A percentile compares a stretch with the other conserved stretches of the same genome.
Conservation (phyloP, 2,329 filamentous ascomycete genomes). For the Eutypella sp. region DNA sequence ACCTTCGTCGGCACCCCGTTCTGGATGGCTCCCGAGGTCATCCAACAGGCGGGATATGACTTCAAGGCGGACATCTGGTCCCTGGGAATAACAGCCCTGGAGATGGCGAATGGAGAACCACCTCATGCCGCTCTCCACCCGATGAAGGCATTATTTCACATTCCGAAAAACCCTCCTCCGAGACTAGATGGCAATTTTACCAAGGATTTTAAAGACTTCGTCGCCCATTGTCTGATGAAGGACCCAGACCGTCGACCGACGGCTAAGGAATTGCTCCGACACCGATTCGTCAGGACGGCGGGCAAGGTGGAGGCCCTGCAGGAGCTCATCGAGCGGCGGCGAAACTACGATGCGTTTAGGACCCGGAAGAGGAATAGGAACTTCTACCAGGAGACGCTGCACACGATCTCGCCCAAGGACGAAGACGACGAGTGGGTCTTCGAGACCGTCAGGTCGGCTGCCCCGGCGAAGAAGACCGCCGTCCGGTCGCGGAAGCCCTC, state of each 20-base stretch:
- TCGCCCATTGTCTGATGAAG: conserved; percentile 85
- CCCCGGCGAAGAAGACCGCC: conserved; percentile 49
- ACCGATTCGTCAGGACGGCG: conserved; percentile 81
- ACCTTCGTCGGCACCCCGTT: conserved; percentile 97
- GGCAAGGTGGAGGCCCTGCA: conserved; percentile 85
- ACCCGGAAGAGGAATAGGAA: conserved; percentile 66
- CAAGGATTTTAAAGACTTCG: conserved; percentile 89
- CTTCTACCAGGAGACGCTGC: conserved; percentile 91
- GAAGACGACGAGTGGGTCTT: conserved; percentile 91
- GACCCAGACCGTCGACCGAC: conserved; percentile 80
- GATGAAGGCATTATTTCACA: conserved; percentile 90
- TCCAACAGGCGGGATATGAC: conserved; percentile 76
- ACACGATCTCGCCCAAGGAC: conserved; percentile 60
- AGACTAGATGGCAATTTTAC: conserved; percentile 81
- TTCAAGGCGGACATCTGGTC: conserved; percentile 95
- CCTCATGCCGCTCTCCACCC: conserved; percentile 80
- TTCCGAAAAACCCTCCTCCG: conserved; percentile 82
- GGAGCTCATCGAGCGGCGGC: conserved; percentile 78
- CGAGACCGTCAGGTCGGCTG: conserved; percentile 79
- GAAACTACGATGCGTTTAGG: conserved; percentile 73
- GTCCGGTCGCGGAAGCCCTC: conserved; percentile 52
- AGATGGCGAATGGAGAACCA: conserved; percentile 84
- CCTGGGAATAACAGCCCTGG: conserved; percentile 84
- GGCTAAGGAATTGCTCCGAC: conserved; percentile 80
- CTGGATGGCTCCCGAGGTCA: conserved; percentile 96